Percentiles rank a stretch among this genome's conserved stretches.
phyloP scores from a whole-genome alignment of 352 stramenopile genomes.

The Elongisporangium undulatum region DNA sequence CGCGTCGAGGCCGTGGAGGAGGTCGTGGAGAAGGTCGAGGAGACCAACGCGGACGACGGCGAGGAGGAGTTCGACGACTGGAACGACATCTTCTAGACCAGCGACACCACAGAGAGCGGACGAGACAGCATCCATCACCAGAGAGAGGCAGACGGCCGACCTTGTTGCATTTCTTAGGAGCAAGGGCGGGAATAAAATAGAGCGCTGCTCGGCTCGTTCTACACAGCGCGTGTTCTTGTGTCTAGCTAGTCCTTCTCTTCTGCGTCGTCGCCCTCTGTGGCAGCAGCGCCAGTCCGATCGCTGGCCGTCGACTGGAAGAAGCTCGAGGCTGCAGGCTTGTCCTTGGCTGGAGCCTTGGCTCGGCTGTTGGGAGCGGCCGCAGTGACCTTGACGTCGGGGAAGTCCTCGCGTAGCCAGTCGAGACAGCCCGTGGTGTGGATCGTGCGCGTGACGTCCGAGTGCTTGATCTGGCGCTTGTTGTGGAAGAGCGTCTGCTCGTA shows the following conservation, averaged over 20 bases:
- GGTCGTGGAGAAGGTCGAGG: conserved; percentile 59
- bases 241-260: conserved; percentile 11
- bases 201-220: conserved; percentile 14
- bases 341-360: conserved; percentile 15
- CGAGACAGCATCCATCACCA: neutral
- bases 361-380: conserved; percentile 1
- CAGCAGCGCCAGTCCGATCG: neutral
- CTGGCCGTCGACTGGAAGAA: conserved; percentile 49
- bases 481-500: conserved; percentile 81
- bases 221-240: neutral
- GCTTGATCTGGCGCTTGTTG: conserved; percentile 81
- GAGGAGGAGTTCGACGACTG: conserved; percentile 83
- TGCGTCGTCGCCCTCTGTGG: neutral
- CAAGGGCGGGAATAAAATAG: conserved; percentile 23
- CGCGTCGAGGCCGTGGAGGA: conserved; percentile 60
- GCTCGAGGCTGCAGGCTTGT: conserved; percentile 22
- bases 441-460: conserved; percentile 62
- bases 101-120: conserved; percentile 7
- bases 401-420: conserved; percentile 87
- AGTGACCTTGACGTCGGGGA: conserved; percentile 48
- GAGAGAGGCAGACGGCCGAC: conserved; percentile 6
- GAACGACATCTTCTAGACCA: conserved; percentile 84
- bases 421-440: conserved; percentile 75
- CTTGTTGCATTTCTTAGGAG: conserved; percentile 7
- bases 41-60: conserved; percentile 51